Conservation (phyloP, 2,329 filamentous ascomycete genomes). For the Venturiaceae sp. region DNA sequence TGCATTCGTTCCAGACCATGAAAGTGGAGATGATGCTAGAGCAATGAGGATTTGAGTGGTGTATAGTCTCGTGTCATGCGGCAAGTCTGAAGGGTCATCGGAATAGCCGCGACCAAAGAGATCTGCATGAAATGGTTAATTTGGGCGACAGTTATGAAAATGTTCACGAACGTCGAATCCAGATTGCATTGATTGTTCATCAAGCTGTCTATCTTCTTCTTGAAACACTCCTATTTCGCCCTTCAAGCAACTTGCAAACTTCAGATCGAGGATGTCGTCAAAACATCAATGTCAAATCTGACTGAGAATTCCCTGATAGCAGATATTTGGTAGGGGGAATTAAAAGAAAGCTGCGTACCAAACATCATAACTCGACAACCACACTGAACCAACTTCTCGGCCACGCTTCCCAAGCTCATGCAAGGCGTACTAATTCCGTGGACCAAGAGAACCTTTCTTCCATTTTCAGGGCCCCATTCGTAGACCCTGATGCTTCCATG, state of each 20-base stretch:
- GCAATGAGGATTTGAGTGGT: conserved; percentile 61
- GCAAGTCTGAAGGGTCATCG: conserved; percentile 51
- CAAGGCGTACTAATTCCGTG: conserved; percentile 78
- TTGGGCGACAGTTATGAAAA: neutral
- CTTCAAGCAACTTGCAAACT: too few species aligned
- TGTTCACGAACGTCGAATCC: neutral
- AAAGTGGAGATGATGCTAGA: conserved; percentile 57
- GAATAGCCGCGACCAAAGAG: conserved; percentile 71
- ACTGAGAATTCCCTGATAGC: too few species aligned
- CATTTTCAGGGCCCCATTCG: conserved; percentile 67
- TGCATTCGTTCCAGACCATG: conserved; percentile 50
- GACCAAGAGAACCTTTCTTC: conserved; percentile 62
- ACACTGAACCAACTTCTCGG: conserved; percentile 51
- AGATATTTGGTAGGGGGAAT: neutral
- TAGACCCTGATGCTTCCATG: conserved; percentile 67
- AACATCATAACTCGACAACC: conserved; percentile 75
- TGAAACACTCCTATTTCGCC: too few species aligned
- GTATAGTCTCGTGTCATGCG: conserved; percentile 67
- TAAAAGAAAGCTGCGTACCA: conserved; percentile 33
- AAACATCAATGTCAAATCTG: too few species aligned
- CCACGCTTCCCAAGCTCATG: conserved; percentile 57
- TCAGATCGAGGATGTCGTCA: too few species aligned
- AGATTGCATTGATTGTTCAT: too few species aligned
- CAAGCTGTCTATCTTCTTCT: too few species aligned
- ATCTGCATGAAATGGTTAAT: conserved; percentile 33